phyloP scores from a whole-genome alignment of 495 filamentous ascomycete genomes.

The Parachaetomium inaequale region DNA sequence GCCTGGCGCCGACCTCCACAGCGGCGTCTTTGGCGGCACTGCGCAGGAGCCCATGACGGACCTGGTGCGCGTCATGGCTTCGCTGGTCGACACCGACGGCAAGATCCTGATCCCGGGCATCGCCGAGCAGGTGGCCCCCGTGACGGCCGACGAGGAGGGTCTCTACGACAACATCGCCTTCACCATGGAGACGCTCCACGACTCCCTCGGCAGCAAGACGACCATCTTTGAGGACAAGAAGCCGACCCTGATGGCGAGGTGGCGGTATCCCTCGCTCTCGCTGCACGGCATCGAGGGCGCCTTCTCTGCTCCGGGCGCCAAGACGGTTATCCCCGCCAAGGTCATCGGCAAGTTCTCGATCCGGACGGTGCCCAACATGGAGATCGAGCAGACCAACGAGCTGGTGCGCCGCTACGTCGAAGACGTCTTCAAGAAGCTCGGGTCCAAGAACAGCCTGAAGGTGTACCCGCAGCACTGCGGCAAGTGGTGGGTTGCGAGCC shows the following conservation, averaged over 20 bases:
- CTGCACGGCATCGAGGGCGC: slow-evolving; percentile 95
- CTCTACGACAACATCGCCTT: slow-evolving; percentile 86
- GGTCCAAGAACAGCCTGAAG: slow-evolving; percentile 85
- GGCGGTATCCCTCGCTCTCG: slow-evolving; percentile 92
- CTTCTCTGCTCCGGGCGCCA: slow-evolving; percentile 89
- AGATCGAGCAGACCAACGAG: slow-evolving; percentile 79
- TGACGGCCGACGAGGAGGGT: slow-evolving; percentile 78
- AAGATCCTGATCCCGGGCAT: slow-evolving; percentile 88
- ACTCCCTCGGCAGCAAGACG: slow-evolving; percentile 82
- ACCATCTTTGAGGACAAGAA: slow-evolving; percentile 83
- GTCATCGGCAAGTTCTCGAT: slow-evolving; percentile 98
- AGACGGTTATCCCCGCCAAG: slow-evolving; percentile 98
- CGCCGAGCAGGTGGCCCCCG: slow-evolving; percentile 82
- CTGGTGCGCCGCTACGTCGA: slow-evolving; percentile 77
- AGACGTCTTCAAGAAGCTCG: slow-evolving; percentile 73
- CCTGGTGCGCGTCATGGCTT: slow-evolving; percentile 72
- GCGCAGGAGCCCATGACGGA: slow-evolving; percentile 99
- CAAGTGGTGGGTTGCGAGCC: slow-evolving; percentile 97
- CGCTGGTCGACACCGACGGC: slow-evolving; percentile 81
- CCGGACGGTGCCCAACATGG: slow-evolving; percentile 96
- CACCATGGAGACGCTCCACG: slow-evolving; percentile 91
- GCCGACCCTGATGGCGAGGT: slow-evolving; percentile 85
- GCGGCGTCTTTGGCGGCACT: slow-evolving; percentile 92
- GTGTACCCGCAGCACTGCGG: slow-evolving; percentile 79
- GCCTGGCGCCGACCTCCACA: slow-evolving; percentile 90